Evolutionary conservation across 2,329 filamentous ascomycete genomes (phyloP), one percentile per base, ranked within the genome.

Genomic region (Colletotrichum godetiae): DNA sequence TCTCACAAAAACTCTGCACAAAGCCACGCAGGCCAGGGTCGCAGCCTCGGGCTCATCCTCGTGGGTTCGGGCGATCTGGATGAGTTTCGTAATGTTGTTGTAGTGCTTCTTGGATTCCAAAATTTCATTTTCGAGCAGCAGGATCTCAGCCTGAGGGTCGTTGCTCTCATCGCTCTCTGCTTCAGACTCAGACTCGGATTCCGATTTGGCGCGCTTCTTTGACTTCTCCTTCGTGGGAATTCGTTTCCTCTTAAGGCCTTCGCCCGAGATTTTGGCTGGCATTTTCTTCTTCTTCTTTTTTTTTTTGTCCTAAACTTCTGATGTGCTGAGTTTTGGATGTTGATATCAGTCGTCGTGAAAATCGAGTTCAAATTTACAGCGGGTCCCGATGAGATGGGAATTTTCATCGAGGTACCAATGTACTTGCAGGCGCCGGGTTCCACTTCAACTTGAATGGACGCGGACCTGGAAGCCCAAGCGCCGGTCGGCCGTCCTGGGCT

Each of bases 91-190:
- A 78, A 98, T 96, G 80, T 97, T 95, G 86, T 98, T 97, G 87
- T 97, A 97, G 83, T 98, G 90, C 82, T 95, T 94, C 79, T 92
- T 93, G 62, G 95, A 97, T 82, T 97, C 92, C 74, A 95, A 84
- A 68, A 98, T 95, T 70, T 94, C 92, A 75, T 90, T 88, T 84
- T 98, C 95, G 67, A 98, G 88, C 67, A 90, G 84, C 55, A 96
- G 84, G 72, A 98, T 94, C 75, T 91, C 89, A 68, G 89, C 87
- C 80, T 92, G 89, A 58, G 86, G 81, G 79, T 91, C 88, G 74
- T 88, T 84, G 55, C 82, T 81, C 65, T 87, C 86, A 75, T 86
- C 84, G 75, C 67, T 52, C 8, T 73, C 71, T 13, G 60, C n/a
- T 66, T 73, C 65, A 82, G 84, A 83, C 74, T 88, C 83, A 67